Evolutionary conservation across 495 filamentous ascomycete genomes (phyloP), one percentile per base, ranked within the genome.

Genomic region (Trichoderma gamsii): DNA sequence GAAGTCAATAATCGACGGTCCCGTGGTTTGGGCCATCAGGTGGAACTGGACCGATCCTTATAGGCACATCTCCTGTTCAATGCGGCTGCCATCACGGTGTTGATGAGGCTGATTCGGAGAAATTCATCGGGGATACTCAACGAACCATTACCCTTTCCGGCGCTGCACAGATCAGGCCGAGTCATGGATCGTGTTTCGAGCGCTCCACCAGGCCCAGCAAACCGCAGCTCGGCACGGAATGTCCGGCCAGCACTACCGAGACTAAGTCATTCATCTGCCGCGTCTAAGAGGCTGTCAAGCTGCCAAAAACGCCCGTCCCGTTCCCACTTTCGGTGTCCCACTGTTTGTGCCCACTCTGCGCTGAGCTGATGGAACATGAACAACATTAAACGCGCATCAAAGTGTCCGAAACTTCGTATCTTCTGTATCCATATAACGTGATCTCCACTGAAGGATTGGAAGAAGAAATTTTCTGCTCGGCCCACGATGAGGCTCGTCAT

Each of bases 51-150:
- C 18, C 18, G 49, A 23, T 9, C 56, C 56, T 29, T 61, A 29
- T 32, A 27, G 27, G 56, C 27, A 32, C 23, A 29, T 61, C 56
- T 61, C 23, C 56, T 61, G 56, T 61, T 61, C 56, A 61, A 27
- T 61, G 12, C 56, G 4, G 23, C 27, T 32, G 32, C 56, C 56
- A 61, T 61, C 56, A 32, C 27, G 56, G 27, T 9, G 27, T 13
- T 32, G 56, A 61, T 61, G 56, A 61, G 56, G 27, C 9, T 61
- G 56, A 61, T 23, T 9, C 56, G 56, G 56, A 32, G 56, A 29
- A 61, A 61, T 32, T 61, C 56, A 16, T 61, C 56, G 56, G 56
- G n/a, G 56, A 61, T 61, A 61, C 8, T 61, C 56, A 21, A n/a
- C 51, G 18, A 56, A n/a, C 51, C 21, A 56, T 56, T 56, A 1